Conservation (phyloP, 1,139 yeast genomes). For the Kurtzmaniella quercitrusa region DNA sequence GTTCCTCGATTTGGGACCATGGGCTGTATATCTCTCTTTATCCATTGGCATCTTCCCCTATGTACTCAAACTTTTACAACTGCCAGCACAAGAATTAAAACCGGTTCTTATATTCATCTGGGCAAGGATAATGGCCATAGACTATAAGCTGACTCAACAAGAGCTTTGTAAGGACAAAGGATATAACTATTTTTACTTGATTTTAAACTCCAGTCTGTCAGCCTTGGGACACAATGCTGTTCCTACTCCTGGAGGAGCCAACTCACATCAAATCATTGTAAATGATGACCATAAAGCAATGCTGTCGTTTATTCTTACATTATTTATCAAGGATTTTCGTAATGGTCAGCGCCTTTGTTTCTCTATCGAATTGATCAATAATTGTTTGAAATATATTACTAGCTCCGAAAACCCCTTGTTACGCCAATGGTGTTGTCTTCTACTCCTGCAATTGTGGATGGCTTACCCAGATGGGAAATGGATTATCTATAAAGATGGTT, state of each 20-base stretch:
- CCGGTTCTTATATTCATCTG: slow-evolving; percentile 94
- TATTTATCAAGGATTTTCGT: slow-evolving; percentile 76
- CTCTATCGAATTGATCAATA: slow-evolving; percentile 66
- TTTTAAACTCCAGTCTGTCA: slow-evolving; percentile 42
- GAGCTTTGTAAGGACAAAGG: slow-evolving; percentile 92
- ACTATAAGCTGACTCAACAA: slow-evolving; percentile 82
- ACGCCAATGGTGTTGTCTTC: slow-evolving; percentile 86
- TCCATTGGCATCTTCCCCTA: slow-evolving; percentile 97
- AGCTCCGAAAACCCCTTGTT: slow-evolving; percentile 78
- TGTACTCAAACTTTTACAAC: slow-evolving; percentile 81
- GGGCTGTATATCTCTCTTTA: slow-evolving; percentile 92
- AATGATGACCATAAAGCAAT: slow-evolving; percentile 89
- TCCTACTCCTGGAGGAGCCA: slow-evolving; percentile 15
- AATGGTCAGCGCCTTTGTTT: slow-evolving; percentile 80
- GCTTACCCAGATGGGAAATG: slow-evolving; percentile 73
- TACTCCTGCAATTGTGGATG: slow-evolving; percentile 75
- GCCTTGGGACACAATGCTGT: slow-evolving; percentile 27
- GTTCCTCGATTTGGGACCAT: slow-evolving; percentile 90
- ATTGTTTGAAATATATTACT: slow-evolving; percentile 63
- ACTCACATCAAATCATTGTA: slow-evolving; percentile 23
- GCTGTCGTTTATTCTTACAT: slow-evolving; percentile 85
- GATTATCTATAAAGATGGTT: slow-evolving; percentile 65
- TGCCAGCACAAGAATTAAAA: slow-evolving; percentile 92
- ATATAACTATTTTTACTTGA: slow-evolving; percentile 78
- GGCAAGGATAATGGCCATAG: slow-evolving; percentile 98